Base-by-base conservation (phyloP, 2,329 filamentous ascomycete genomes). In the Fusarium longipes region DNA sequence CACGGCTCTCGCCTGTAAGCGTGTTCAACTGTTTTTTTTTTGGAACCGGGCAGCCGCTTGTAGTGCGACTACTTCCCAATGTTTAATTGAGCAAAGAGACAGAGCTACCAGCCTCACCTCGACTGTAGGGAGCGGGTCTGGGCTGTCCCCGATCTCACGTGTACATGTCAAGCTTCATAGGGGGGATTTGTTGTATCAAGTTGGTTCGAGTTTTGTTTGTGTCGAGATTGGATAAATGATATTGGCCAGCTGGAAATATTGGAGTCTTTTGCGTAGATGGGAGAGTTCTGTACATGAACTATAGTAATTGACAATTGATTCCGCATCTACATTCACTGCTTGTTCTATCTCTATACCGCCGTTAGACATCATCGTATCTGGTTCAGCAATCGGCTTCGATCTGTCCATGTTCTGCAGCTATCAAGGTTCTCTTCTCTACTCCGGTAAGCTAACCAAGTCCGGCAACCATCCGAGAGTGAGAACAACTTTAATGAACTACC, bases 1-100 rank as follows among this genome's bases (percentile, higher is more conserved):
- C 96, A 99, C 84, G 88, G 87, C 77, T 89, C 87, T 71, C 86
- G 86, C 76, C 82, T 90, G 80, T 90, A 89, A 83, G 70, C 68
- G 61, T 63, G 29, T 63, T 68, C 57, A 63, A 65, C 63, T 66
- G 60, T 52, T 65, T 56, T 25, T n/a, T 25, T 25, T 58, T 39
- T 65, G 47, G 49, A 65, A 51, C 53, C 62, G 56, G 55, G 55
- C 51, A 70, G 60, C 71, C 63, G 70, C 56, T 70, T 70, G 58
- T 40, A 59, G 63, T 71, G 67, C 63, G 60, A 71, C 70, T 63
- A 65, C 63, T 59, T 63, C 56, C 62, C 56, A 63, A 47, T 49
- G 45, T 49, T 54, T 58, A 58, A 70, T 70, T 65, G 54, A 56
- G 65, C 35, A 43, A 43, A 35, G 39, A 50, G 42, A 15, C 57